Evolutionary conservation across 306 rosid species (phyloP), one percentile per base, ranked within the genome.

Genomic region (Datisca glomerata): DNA sequence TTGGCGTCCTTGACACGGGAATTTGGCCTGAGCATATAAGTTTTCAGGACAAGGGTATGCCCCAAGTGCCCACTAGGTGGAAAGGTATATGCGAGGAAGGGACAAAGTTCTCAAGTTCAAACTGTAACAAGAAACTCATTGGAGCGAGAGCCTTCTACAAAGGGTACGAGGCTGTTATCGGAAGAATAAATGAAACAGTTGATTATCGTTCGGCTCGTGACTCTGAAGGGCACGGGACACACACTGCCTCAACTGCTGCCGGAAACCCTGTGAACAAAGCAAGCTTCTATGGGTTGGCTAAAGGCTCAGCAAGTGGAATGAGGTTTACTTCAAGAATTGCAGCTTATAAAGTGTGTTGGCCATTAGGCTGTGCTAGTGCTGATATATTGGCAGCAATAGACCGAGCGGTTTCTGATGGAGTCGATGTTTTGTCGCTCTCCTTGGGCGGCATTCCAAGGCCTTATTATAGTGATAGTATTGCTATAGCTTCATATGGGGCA

Each of bases 21-120:
- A 66, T 81, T 28, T 81, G 93, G 93, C 93, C 93, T 1, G 87
- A 81, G 29, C 87, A 81, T 13, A 20, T 58, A 5, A 81, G 93
- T 54, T 81, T 81, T 47, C 45, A 37, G 25, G 87, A 78, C 44
- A 22, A 66, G 3, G 73, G 72, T 19, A 31, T 78, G 35, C 19
- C 81, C 53, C 11, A 33, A 1, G 54, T 71, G 21, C 94, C 94
- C 8, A 18, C 47, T 52, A 60, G 27, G 7, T 82, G 87, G 94
- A 82, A 74, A 64, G 94, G 87, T 42, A 24, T 52, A 24, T 82
- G 87, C 49, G 66, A 78, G 40, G 20, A 40, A 28, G 94, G 94
- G 25, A 64, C 81, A n/a, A 66, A 49, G 14, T 78, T 81, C 65
- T 68, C 74, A 37, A 6, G 27, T 21, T 41, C 61, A 23, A 71